Evolutionary conservation across 352 stramenopile genomes (phyloP).

Genomic region (Globisporangium heterothallicum): DNA sequence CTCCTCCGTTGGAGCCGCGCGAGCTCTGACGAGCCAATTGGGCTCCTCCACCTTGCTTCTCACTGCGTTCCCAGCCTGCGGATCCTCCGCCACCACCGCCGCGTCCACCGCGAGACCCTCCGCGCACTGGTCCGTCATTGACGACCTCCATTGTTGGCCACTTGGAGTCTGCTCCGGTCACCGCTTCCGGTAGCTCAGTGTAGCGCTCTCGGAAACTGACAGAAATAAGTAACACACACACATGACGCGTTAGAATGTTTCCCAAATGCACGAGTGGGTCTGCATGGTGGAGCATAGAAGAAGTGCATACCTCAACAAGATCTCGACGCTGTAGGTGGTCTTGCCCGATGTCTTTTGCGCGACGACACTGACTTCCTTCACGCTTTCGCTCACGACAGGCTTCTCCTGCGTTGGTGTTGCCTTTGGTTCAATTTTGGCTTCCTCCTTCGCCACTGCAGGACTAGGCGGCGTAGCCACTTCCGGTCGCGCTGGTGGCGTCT

Average conservation of each 20-base stretch:
- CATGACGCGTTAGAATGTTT: not conserved
- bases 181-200: slow-evolving; percentile 41
- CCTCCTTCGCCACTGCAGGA: slow-evolving; percentile 11
- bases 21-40: slow-evolving; percentile 42
- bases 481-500: slow-evolving; percentile 1
- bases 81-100: slow-evolving; percentile 21
- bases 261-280: no score
- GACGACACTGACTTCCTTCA: slow-evolving; percentile 28
- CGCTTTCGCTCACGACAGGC: not conserved
- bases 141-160: slow-evolving; percentile 71
- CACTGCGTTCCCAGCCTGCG: slow-evolving; percentile 52
- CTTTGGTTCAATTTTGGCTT: slow-evolving; percentile 5
- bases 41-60: slow-evolving; percentile 34
- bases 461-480: slow-evolving; percentile 5
- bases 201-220: slow-evolving; percentile 49
- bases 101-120: slow-evolving; percentile 34
- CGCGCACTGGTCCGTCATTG: slow-evolving; percentile 45
- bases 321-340: slow-evolving; percentile 47
- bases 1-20: slow-evolving; percentile 24
- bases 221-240: slow-evolving; percentile 4
- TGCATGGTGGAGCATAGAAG: no score
- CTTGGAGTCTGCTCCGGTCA: slow-evolving; percentile 30
- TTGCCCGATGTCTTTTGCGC: slow-evolving; percentile 36
- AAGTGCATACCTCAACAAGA: slow-evolving; percentile 45
- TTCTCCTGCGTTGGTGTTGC: slow-evolving; percentile 1